Percentiles rank a stretch among this genome's conserved stretches.
These are phyloP conservation scores for Ganoderma sp. DNA, from an alignment of 1,284 basidiomycete species.

Conservation along the genomic window DNA sequence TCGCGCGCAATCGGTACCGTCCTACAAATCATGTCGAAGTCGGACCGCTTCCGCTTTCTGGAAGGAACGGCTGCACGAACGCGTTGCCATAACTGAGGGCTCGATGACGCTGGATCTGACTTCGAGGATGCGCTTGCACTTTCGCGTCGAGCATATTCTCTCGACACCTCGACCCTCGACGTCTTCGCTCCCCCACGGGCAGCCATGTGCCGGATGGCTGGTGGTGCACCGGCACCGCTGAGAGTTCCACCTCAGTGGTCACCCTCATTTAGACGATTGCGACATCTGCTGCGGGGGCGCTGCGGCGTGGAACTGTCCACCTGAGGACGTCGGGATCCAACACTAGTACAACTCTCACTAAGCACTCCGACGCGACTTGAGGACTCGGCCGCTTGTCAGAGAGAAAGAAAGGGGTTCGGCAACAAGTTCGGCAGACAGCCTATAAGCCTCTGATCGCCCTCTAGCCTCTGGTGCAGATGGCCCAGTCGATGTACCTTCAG, in stretches of 20 bases:
- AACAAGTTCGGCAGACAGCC: too few relatives aligned
- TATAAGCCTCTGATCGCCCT: background rate
- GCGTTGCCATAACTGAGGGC: background rate
- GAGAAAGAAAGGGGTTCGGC: too few relatives aligned
- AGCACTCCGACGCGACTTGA: background rate
- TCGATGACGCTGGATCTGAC: background rate
- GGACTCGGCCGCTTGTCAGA: background rate
- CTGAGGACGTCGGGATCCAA: background rate
- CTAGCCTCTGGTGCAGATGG: background rate
- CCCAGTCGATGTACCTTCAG: background rate
- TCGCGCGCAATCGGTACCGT: conserved; percentile 4
- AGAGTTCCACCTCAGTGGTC: background rate
- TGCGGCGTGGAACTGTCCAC: background rate
- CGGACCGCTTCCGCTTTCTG: background rate
- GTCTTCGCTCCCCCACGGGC: background rate
- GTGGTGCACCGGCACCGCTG: background rate
- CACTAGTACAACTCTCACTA: background rate
- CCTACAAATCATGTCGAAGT: conserved; percentile 2
- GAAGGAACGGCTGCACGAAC: background rate
- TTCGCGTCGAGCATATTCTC: background rate
- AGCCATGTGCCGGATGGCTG: background rate
- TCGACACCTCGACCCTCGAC: conserved; percentile 9
- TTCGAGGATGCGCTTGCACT: background rate
- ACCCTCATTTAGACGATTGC: background rate
- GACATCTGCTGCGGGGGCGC: background rate